phyloP scores from a whole-genome alignment of 2,329 filamentous ascomycete genomes.

The Aschersonia sp. region DNA sequence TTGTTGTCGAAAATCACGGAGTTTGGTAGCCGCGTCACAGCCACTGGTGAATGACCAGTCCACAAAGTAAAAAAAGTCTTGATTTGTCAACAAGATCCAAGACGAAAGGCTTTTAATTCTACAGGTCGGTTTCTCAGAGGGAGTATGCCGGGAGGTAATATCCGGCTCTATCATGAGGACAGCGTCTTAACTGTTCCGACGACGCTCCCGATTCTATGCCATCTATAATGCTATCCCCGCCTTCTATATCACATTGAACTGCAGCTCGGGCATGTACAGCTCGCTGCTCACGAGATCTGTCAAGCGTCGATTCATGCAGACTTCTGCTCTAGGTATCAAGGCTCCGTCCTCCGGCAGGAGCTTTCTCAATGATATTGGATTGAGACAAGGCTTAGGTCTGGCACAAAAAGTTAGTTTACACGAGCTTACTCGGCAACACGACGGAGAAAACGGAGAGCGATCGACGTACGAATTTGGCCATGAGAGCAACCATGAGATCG shows the following conservation, averaged over 20 bases:
- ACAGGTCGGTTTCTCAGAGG: slow-evolving; percentile 22
- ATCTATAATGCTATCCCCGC: slow-evolving; percentile 24
- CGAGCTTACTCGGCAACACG: background rate
- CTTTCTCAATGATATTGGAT: slow-evolving; percentile 13
- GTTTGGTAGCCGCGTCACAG: no score
- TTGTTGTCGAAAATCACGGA: no score
- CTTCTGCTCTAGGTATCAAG: slow-evolving; percentile 15
- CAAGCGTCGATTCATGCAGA: slow-evolving; percentile 10
- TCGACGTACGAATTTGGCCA: slow-evolving; percentile 70
- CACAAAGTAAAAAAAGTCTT: no score
- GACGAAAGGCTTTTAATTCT: slow-evolving; percentile 28
- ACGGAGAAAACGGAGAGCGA: no score
- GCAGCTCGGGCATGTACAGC: slow-evolving; percentile 11
- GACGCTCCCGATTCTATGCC: slow-evolving; percentile 24
- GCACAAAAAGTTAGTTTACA: slow-evolving; percentile 2
- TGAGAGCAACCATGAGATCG: slow-evolving; percentile 85
- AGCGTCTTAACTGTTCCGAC: slow-evolving; percentile 15
- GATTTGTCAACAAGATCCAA: slow-evolving; percentile 11
- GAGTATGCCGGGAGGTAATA: slow-evolving; percentile 16
- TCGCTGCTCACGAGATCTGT: slow-evolving; percentile 12
- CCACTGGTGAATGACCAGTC: no score
- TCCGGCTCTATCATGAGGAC: slow-evolving; percentile 19
- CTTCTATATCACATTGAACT: slow-evolving; percentile 20
- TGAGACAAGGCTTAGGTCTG: slow-evolving; percentile 20
- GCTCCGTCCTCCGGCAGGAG: slow-evolving; percentile 22